Conservation (phyloP, 169 alveolate genomes). For the Plasmodium yoelii region DNA sequence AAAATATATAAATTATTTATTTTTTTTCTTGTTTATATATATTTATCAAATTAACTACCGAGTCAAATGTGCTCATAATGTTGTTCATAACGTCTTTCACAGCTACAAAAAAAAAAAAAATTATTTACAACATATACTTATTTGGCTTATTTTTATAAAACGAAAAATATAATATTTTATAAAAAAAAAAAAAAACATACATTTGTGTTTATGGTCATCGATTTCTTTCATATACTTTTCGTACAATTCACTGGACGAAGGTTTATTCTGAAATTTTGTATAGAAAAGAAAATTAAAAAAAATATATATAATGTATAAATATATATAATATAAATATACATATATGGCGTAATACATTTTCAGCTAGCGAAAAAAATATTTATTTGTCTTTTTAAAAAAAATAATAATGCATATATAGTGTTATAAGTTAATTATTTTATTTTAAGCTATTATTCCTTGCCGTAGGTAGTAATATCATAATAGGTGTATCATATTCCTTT, state of each 20-base stretch:
- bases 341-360: not conserved
- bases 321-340: not conserved
- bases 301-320: too few species aligned
- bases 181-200: slow-evolving; percentile 7
- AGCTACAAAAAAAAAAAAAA: slow-evolving; percentile 17
- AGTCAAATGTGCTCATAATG: slow-evolving; percentile 30
- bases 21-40: not conserved
- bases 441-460: not conserved
- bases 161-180: not conserved
- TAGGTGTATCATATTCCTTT: slow-evolving; percentile 9
- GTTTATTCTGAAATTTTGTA: slow-evolving; percentile 17
- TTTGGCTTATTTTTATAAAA: not conserved
- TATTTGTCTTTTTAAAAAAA: too few species aligned
- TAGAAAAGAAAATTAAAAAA: not conserved
- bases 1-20: not conserved
- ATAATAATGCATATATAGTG: not conserved
- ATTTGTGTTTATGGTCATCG: slow-evolving; percentile 25
- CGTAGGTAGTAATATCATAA: slow-evolving; percentile 50
- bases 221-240: slow-evolving; percentile 20
- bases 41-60: slow-evolving; percentile 15
- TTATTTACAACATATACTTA: not conserved
- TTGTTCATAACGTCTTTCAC: slow-evolving; percentile 20
- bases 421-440: not conserved
- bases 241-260: slow-evolving; percentile 32
- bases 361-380: not conserved